A percentile compares a stretch with the other conserved stretches of the same genome.
Evolutionary conservation across 2,329 filamentous ascomycete genomes (phyloP).

Genomic region (Paramyrothecium sp.): DNA sequence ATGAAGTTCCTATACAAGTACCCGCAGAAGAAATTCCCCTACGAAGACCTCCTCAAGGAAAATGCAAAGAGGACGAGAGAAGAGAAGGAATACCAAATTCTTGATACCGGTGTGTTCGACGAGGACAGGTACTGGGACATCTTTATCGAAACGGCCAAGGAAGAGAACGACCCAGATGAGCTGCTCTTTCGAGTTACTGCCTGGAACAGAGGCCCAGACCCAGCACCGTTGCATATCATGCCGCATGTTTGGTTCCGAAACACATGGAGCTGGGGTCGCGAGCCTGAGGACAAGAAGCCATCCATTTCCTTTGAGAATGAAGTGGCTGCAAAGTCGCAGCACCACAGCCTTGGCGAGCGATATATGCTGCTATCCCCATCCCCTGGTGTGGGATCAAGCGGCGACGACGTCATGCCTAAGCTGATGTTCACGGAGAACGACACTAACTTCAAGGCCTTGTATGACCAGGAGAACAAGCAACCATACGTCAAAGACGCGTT

Average conservation of each 20-base stretch:
- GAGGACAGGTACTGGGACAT: conserved; percentile 96
- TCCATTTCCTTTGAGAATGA: conserved; percentile 66
- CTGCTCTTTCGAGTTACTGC: conserved; percentile 91
- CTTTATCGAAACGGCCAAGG: conserved; percentile 93
- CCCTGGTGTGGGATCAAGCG: conserved; percentile 74
- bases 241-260: conserved; percentile 97
- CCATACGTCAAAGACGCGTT: conserved; percentile 95
- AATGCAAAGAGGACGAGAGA: conserved; percentile 74
- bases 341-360: conserved; percentile 77
- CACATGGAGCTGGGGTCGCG: conserved; percentile 92
- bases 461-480: conserved; percentile 73
- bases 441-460: conserved; percentile 79
- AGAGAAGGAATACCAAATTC: conserved; percentile 87
- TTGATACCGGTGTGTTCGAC: conserved; percentile 85
- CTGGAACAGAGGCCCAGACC: conserved; percentile 90
- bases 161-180: conserved; percentile 87
- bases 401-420: conserved; percentile 80
- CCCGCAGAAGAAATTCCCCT: conserved; percentile 87
- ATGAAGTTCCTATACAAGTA: conserved; percentile 99
- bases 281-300: conserved; percentile 74
- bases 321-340: conserved; percentile 72
- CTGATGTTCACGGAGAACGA: conserved; percentile 95
- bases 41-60: conserved; percentile 81
- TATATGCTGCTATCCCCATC: conserved; percentile 87
- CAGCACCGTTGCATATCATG: conserved; percentile 87